phyloP scores from a whole-genome alignment of 305 asterid genomes.

The Fraxinus platypoda region DNA sequence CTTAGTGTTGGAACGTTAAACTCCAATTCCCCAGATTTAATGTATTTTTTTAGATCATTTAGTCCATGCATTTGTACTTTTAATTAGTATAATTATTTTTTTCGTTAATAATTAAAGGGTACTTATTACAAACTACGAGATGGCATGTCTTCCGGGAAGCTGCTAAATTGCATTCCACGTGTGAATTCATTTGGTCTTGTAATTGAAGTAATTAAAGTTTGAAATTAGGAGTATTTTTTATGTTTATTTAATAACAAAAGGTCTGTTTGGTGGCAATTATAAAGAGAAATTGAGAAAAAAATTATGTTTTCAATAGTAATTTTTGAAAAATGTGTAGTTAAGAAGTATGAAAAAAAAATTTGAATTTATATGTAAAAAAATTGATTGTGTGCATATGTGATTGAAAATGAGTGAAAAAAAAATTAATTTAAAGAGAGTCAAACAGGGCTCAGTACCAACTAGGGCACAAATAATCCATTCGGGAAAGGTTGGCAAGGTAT shows the following conservation, averaged over 20 bases:
- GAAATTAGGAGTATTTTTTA: background rate
- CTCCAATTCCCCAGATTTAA: background rate
- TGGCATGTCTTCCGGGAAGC: conserved; percentile 49
- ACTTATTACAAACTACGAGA: conserved; percentile 16
- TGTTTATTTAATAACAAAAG: background rate
- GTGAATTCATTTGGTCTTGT: conserved; percentile 33
- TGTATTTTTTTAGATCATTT: background rate
- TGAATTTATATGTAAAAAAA: too few relatives aligned
- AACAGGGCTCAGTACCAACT: background rate
- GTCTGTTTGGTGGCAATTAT: too few relatives aligned
- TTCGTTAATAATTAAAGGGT: background rate
- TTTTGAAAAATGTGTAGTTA: too few relatives aligned
- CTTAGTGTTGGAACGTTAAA: background rate
- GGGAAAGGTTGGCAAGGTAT: background rate
- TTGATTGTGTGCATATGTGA: too few relatives aligned
- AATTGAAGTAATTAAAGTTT: conserved; percentile 26
- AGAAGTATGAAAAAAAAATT: too few relatives aligned
- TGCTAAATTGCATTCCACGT: conserved; percentile 29
- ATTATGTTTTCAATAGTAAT: too few relatives aligned
- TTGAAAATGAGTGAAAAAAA: too few relatives aligned
- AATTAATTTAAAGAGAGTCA: too few relatives aligned
- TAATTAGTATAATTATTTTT: background rate
- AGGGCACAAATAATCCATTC: background rate
- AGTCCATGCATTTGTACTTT: conserved; percentile 6
- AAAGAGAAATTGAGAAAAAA: too few relatives aligned